These are phyloP conservation scores for Amanita pseudoporphyria DNA, from an alignment of 768 basidiomycete genomes.

Conservation along the genomic window DNA sequence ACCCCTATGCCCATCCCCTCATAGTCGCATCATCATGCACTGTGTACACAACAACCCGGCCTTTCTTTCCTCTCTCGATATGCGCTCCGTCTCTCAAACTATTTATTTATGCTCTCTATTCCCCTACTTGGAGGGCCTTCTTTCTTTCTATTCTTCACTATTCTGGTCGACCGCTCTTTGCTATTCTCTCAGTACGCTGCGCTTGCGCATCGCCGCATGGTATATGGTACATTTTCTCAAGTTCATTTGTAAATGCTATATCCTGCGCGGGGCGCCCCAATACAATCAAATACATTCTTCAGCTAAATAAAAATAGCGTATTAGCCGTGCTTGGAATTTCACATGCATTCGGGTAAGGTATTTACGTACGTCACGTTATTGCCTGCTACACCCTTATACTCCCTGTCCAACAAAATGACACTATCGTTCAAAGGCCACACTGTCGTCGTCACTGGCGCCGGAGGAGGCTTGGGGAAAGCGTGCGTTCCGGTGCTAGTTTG, in stretches of 20 bases:
- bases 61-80: constrained; percentile 11
- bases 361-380: neutral
- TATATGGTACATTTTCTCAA: constrained; percentile 14
- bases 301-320: neutral
- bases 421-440: constrained; percentile 81
- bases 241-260: constrained; percentile 25
- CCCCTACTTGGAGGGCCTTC: neutral
- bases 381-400: constrained; percentile 3
- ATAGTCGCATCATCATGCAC: neutral
- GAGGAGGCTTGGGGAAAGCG: constrained; percentile 90
- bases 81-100: constrained; percentile 3
- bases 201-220: constrained; percentile 12
- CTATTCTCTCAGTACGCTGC: constrained; percentile 6
- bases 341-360: constrained; percentile 8
- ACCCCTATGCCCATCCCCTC: neutral
- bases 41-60: constrained; percentile 11
- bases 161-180: constrained; percentile 8
- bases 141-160: constrained; percentile 11
- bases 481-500: constrained; percentile 29
- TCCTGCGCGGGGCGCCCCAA: constrained; percentile 23
- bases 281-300: constrained; percentile 21
- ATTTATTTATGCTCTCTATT: neutral
- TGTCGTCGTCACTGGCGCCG: constrained; percentile 93
- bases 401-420: constrained; percentile 26
- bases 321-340: constrained; percentile 1